phyloP scores from a whole-genome alignment of 2,329 filamentous ascomycete genomes.

The Cytospora schulzeri region DNA sequence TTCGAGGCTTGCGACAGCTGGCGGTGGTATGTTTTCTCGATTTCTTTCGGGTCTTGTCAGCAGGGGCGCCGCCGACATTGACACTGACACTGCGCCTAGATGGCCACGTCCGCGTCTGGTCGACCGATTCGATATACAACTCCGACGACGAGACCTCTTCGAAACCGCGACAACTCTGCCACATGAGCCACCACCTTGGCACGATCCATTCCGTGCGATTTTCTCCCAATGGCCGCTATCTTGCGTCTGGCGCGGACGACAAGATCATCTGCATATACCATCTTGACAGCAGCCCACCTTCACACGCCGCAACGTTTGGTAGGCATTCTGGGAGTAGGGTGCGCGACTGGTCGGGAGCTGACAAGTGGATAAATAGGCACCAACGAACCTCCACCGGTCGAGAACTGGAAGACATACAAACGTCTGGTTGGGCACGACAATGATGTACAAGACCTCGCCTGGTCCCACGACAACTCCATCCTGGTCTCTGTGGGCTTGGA shows the following conservation, averaged over 20 bases:
- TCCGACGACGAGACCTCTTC: constrained; percentile 71
- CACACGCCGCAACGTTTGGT: constrained; percentile 79
- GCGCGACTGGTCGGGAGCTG: background rate
- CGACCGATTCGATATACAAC: constrained; percentile 88
- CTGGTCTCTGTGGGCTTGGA: constrained; percentile 94
- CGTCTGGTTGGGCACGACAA: constrained; percentile 96
- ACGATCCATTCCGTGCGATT: constrained; percentile 97
- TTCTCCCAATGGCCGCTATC: constrained; percentile 90
- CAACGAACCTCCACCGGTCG: constrained; percentile 87
- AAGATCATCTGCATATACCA: constrained; percentile 98
- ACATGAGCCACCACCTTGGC: constrained; percentile 97
- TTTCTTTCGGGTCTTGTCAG: background rate
- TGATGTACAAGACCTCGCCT: constrained; percentile 95
- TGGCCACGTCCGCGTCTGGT: constrained; percentile 97
- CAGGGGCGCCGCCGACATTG: background rate
- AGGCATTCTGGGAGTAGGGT: constrained; percentile 37
- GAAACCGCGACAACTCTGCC: constrained; percentile 89
- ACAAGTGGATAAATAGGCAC: constrained; percentile 53
- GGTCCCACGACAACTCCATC: constrained; percentile 95
- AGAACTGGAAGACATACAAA: constrained; percentile 97
- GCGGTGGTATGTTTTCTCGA: constrained; percentile 68
- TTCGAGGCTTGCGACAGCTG: constrained; percentile 86
- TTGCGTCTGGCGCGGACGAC: constrained; percentile 96
- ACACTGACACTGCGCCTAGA: constrained; percentile 52
- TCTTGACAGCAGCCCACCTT: constrained; percentile 78